Evolutionary conservation across 306 rosid species (phyloP).

Genomic region (Astragalus glycyphyllos): DNA sequence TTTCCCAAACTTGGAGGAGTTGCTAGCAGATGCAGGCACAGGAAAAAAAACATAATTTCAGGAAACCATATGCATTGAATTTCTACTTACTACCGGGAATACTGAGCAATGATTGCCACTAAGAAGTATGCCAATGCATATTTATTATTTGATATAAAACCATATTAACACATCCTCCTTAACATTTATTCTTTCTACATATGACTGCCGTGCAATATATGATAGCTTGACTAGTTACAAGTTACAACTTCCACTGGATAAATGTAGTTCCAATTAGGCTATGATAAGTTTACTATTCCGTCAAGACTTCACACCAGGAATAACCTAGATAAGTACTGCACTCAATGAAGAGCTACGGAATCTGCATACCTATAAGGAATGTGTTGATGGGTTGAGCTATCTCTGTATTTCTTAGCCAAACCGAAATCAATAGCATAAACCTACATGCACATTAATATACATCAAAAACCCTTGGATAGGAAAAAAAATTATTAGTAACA

Average conservation of each 20-base stretch:
- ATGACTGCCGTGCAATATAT: not conserved
- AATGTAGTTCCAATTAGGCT: not conserved
- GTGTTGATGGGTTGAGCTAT: constrained; percentile 89
- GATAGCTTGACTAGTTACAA: too few species aligned
- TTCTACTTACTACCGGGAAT: not conserved
- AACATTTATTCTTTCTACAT: constrained; percentile 5
- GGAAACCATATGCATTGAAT: not conserved
- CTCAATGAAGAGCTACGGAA: constrained; percentile 30
- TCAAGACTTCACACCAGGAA: constrained; percentile 30
- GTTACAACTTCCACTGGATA: constrained; percentile 22
- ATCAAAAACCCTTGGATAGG: constrained; percentile 32
- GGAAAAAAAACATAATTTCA: constrained; percentile 1
- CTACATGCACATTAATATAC: constrained; percentile 43
- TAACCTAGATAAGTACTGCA: constrained; percentile 3
- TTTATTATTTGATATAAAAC: constrained; percentile 19
- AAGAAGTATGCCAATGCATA: not conserved
- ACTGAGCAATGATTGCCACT: not conserved
- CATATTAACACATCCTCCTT: not conserved
- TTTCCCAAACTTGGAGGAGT: constrained; percentile 5
- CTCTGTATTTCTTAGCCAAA: constrained; percentile 95
- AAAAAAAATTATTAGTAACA: not conserved
- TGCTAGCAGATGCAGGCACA: constrained; percentile 1
- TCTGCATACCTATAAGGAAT: constrained; percentile 88
- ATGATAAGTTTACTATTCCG: not conserved
- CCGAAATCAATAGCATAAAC: constrained; percentile 92